Evolutionary conservation across 176 grass and related monocot genomes (phyloP).

Genomic region (Secale cereale): DNA sequence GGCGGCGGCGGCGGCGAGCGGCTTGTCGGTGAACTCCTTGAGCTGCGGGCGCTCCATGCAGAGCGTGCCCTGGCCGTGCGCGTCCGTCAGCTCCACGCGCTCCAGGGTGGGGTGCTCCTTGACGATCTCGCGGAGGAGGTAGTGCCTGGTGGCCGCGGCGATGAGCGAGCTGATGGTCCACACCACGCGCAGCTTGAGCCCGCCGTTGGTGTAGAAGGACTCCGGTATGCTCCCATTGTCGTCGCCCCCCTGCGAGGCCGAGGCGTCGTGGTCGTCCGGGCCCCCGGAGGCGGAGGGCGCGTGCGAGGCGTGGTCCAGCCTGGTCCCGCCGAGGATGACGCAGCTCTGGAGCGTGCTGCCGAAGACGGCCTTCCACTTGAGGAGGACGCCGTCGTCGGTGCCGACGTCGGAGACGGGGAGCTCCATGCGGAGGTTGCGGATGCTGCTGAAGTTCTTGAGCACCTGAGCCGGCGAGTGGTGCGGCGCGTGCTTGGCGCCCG

Average conservation of each 20-base stretch:
- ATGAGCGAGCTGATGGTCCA: conserved; percentile 86
- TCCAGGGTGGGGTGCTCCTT: conserved; percentile 79
- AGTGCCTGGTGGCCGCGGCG: conserved; percentile 72
- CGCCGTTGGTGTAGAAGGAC: conserved; percentile 80
- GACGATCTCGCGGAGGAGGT: conserved; percentile 75
- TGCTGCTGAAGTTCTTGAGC: conserved; percentile 71
- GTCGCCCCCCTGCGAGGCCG: neutral
- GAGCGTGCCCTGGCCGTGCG: conserved; percentile 63
- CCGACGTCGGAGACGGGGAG: conserved; percentile 65
- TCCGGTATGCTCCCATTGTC: conserved; percentile 59
- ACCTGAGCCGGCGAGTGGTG: conserved; percentile 79
- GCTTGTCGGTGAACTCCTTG: conserved; percentile 68
- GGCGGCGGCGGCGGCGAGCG: conserved; percentile 41
- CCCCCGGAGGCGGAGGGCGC: neutral
- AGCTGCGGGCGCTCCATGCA: conserved; percentile 56
- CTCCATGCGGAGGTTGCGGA: conserved; percentile 64
- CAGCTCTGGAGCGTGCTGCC: conserved; percentile 67
- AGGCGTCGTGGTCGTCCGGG: neutral
- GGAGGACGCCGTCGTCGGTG: conserved; percentile 51
- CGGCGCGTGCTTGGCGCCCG: conserved; percentile 19
- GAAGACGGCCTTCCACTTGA: conserved; percentile 74
- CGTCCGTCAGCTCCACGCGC: conserved; percentile 60
- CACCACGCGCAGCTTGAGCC: conserved; percentile 68
- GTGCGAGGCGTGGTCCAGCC: conserved; percentile 26
- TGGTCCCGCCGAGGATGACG: conserved; percentile 66